A percentile compares a stretch with the other conserved stretches of the same genome.
Conservation (phyloP, 1,139 yeast species). For the Eremothecium gossypii region DNA sequence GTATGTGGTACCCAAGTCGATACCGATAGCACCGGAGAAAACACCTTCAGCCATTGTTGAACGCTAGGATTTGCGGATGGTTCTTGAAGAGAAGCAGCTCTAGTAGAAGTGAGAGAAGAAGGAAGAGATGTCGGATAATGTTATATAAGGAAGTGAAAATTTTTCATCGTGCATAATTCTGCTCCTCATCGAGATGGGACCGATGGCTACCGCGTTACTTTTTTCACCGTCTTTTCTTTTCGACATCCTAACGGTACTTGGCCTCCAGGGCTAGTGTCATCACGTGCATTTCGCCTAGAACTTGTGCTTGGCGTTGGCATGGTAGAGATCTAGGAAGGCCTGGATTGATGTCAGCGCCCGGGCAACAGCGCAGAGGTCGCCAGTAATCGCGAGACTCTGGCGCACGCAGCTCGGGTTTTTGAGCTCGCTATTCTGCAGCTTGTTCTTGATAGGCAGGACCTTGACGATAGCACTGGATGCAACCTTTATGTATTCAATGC, state of each 20-base stretch:
- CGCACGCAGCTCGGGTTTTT: conserved; percentile 11
- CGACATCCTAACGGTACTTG: not conserved
- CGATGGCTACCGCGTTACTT: not conserved
- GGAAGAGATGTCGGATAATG: conserved; percentile 6
- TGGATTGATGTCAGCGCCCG: conserved; percentile 23
- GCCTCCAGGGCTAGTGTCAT: too few species aligned
- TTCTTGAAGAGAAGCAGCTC: conserved; percentile 4
- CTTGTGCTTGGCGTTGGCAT: conserved; percentile 6
- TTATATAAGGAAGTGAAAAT: conserved; percentile 10
- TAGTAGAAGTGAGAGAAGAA: conserved; percentile 8
- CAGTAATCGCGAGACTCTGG: conserved; percentile 29
- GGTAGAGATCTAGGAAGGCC: conserved; percentile 18
- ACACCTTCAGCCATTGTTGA: conserved; percentile 91
- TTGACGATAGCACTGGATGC: conserved; percentile 26
- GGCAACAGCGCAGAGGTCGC: conserved; percentile 18
- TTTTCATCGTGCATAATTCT: conserved; percentile 5
- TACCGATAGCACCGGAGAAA: conserved; percentile 99
- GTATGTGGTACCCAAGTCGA: conserved; percentile 97
- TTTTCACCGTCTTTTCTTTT: conserved; percentile 4
- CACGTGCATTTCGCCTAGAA: not conserved
- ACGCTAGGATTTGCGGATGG: conserved; percentile 1
- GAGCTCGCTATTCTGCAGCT: conserved; percentile 10
- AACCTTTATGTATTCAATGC: conserved; percentile 25
- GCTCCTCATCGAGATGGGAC: conserved; percentile 1
- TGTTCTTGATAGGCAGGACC: conserved; percentile 26